Evolutionary conservation across 495 filamentous ascomycete species (phyloP), one percentile per base, ranked within the genome.

Genomic region (Aspergillus sclerotioniger): DNA sequence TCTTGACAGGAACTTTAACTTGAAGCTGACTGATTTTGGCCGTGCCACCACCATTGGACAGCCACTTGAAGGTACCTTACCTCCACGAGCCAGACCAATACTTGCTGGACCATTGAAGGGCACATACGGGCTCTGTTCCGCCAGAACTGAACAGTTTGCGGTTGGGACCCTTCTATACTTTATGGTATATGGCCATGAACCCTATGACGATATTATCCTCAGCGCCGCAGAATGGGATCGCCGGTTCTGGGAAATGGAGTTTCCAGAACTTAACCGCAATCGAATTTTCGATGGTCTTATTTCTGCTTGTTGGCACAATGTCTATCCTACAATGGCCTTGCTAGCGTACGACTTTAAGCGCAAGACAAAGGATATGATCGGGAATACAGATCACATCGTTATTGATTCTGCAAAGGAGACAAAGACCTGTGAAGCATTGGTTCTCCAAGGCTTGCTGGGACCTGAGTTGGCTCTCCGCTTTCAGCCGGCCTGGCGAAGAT

Each of bases 121-220:
- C 37, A 61, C 58, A 45, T 63, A 61, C 39, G 64, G 61, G 19
- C 61, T 67, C 29, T 67, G 61, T 56, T 63, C 54, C 33, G 58
- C 64, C 12, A 63, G 61, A 58, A 69, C 66, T 31, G 66, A 69
- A 58, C 66, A 69, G 35, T 67, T 69, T 60, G 64, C 68, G 9
- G 56, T 71, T 52, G 66, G 66, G 33, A 60, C 64, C 47, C 55
- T 67, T 56, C 58, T 65, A 52, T 71, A 71, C 60, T 64, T 61
- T 32, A 67, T 71, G 59, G 58, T 67, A 54, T 69, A 71, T 55
- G 64, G 66, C 20, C 57, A 66, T 65, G 62, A 71, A 58, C 66
- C 65, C 49, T 69, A 69, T 56, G 68, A 69, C 12, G 66, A 71
- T 19, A 54, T 61, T 59, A 52, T 57, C 39, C 63, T 63, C 13